Percentiles rank a stretch among this genome's conserved stretches.
These are phyloP conservation scores for Saccharomycopsis guyanensis DNA, from an alignment of 805 yeast genomes.

Conservation along the genomic window DNA sequence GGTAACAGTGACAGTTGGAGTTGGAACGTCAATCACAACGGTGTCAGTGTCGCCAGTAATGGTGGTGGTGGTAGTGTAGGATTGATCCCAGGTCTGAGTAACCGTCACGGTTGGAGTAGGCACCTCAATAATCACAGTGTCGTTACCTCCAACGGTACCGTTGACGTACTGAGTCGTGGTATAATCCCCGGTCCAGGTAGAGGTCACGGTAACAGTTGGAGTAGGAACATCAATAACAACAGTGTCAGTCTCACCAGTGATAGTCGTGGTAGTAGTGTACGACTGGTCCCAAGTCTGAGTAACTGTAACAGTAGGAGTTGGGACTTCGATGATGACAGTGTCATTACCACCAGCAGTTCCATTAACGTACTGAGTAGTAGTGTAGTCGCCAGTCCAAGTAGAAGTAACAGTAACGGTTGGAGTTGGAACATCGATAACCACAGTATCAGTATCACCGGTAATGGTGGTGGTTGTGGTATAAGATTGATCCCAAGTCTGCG, in stretches of 20 bases:
- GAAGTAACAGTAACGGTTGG: neutral
- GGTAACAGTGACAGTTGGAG: neutral
- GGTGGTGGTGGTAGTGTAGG: neutral
- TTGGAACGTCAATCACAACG: neutral
- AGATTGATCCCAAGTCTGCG: neutral
- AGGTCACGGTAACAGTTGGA: neutral
- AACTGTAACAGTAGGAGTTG: neutral
- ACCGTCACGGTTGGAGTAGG: neutral
- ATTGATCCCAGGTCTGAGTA: neutral
- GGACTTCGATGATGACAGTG: neutral
- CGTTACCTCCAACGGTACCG: neutral
- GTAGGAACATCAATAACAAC: neutral
- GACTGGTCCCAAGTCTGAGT: neutral
- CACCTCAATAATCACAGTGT: neutral
- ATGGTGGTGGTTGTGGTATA: neutral
- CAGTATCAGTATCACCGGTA: neutral
- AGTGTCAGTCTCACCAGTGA: conserved; percentile 1
- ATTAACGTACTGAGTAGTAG: neutral
- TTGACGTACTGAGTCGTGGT: neutral
- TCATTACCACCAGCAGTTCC: neutral
- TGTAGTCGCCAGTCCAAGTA: neutral
- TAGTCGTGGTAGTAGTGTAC: neutral
- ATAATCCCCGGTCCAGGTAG: neutral
- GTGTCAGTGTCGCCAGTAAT: neutral
- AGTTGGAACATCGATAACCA: neutral